Percentiles rank a stretch among this genome's conserved stretches.
Evolutionary conservation across 495 filamentous ascomycete genomes (phyloP).

Genomic region (Haplographium delicatum): DNA sequence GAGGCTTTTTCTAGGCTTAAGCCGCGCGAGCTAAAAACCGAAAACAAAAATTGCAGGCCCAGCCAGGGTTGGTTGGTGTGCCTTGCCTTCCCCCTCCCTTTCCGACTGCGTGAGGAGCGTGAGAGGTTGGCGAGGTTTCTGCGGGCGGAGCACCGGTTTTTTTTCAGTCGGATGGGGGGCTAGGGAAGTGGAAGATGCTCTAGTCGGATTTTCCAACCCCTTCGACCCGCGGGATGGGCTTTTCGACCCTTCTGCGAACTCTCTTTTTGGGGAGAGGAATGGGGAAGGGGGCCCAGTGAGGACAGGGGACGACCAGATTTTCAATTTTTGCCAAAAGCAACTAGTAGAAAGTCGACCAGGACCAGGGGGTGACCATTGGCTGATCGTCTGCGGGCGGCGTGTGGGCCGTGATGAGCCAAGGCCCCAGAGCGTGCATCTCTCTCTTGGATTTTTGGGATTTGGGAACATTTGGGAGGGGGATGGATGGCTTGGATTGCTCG

Average conservation of each 20-base stretch:
- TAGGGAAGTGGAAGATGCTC: no score
- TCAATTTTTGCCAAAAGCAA: not conserved
- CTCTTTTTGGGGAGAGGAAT: slow-evolving; percentile 11
- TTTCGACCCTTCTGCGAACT: no score
- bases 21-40: slow-evolving; percentile 17
- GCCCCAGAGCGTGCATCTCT: no score
- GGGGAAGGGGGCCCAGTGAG: not conserved
- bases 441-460: not conserved
- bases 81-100: no score
- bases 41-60: not conserved
- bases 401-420: no score
- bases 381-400: not conserved
- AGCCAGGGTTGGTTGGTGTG: slow-evolving; percentile 13
- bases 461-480: not conserved
- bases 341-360: not conserved
- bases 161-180: no score
- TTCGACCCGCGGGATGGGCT: no score
- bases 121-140: no score
- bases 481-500: no score
- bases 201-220: no score
- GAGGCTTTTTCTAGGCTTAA: slow-evolving; percentile 21
- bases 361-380: not conserved
- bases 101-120: no score
- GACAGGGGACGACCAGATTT: not conserved
- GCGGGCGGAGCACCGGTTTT: no score